phyloP scores from a whole-genome alignment of 371 early-diverging fungal genomes.

The Mucor piriformis region DNA sequence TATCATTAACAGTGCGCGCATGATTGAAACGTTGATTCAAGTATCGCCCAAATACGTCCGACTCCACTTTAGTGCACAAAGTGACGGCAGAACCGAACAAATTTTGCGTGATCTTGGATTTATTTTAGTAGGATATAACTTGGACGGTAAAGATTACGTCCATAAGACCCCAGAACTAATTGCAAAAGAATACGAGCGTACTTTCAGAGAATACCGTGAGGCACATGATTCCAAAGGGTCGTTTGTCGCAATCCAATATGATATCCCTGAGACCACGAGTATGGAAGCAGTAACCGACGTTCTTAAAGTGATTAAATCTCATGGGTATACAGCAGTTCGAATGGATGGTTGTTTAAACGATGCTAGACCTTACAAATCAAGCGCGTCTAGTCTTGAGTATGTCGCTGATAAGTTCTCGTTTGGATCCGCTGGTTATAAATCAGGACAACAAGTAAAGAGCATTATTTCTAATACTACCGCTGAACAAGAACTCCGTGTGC shows the following conservation, averaged over 20 bases:
- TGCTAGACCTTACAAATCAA: conserved; percentile 54
- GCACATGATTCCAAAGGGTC: conserved; percentile 50
- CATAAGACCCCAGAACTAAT: conserved; percentile 35
- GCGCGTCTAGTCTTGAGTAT: conserved; percentile 20
- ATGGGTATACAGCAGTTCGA: conserved; percentile 57
- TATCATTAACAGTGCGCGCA: conserved; percentile 51
- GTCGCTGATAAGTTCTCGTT: conserved; percentile 50
- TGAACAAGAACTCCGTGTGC: conserved; percentile 5
- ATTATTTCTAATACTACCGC: conserved; percentile 5
- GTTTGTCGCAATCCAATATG: conserved; percentile 56
- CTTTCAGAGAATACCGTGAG: conserved; percentile 50
- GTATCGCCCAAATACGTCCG: conserved; percentile 58
- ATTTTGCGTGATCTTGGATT: conserved; percentile 54
- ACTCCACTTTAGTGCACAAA: conserved; percentile 53
- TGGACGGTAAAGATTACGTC: conserved; percentile 60
- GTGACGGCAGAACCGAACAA: conserved; percentile 43
- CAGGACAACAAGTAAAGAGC: conserved; percentile 34
- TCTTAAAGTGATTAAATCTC: conserved; percentile 41
- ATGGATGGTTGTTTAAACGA: conserved; percentile 60
- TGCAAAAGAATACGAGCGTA: conserved; percentile 39
- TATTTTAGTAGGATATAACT: conserved; percentile 54
- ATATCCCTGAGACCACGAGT: conserved; percentile 57
- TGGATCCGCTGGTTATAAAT: conserved; percentile 48
- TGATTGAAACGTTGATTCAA: conserved; percentile 51
- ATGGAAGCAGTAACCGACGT: conserved; percentile 47